Conservation (phyloP, 2,329 filamentous ascomycete species). For the Triangularia verruculosa region DNA sequence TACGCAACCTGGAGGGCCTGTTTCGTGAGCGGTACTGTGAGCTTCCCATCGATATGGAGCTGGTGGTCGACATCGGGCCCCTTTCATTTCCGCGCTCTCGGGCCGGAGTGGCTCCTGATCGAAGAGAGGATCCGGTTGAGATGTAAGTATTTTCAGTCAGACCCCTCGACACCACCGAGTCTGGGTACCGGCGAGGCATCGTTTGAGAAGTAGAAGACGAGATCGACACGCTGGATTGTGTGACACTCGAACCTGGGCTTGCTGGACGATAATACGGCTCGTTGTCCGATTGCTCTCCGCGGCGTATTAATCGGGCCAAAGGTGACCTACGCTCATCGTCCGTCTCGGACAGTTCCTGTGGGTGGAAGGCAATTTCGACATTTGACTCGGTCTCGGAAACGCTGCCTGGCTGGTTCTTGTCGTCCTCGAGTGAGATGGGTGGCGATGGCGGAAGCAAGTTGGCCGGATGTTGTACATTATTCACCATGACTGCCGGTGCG, state of each 20-base stretch:
- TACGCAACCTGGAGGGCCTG: conserved; percentile 67
- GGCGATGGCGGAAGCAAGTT: conserved; percentile 76
- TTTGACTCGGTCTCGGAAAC: conserved; percentile 54
- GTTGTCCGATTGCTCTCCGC: conserved; percentile 55
- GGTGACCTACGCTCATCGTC: conserved; percentile 77
- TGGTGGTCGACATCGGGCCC: conserved; percentile 57
- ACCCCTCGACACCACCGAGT: conserved; percentile 52
- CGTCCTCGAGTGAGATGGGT: conserved; percentile 72
- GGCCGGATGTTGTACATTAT: conserved; percentile 82
- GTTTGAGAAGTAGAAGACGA: conserved; percentile 56
- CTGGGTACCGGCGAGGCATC: conserved; percentile 41
- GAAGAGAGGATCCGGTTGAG: conserved; percentile 60
- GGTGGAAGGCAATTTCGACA: conserved; percentile 54
- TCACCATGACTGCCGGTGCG: conserved; percentile 73
- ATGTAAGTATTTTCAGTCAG: conserved; percentile 66
- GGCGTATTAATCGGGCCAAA: conserved; percentile 69
- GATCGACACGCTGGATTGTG: conserved; percentile 55
- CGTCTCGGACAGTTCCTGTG: conserved; percentile 61
- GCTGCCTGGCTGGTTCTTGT: conserved; percentile 49
- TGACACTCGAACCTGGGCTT: conserved; percentile 64
- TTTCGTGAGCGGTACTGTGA: conserved; percentile 42
- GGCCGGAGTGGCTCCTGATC: conserved; percentile 34
- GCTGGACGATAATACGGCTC: conserved; percentile 59
- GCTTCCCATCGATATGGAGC: conserved; percentile 50
- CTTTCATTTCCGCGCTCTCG: conserved; percentile 30